Conservation (phyloP, 441 rosid species). For the Metrosideros polymorpha region DNA sequence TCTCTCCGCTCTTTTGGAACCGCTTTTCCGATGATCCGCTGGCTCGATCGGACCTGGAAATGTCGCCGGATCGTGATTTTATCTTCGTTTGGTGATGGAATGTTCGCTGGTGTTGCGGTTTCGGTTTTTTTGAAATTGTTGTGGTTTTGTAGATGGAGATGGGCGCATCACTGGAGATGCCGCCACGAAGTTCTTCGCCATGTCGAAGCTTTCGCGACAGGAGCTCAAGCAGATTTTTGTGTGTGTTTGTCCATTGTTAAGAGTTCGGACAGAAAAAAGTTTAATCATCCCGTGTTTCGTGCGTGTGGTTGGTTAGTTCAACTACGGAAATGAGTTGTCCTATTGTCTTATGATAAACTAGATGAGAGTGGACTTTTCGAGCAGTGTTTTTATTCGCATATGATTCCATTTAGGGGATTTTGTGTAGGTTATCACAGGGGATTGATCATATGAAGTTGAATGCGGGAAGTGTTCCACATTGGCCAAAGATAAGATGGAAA, state of each 20-base stretch:
- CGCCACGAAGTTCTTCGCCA: slow-evolving; percentile 63
- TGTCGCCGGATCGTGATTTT: background rate
- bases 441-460: background rate
- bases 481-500: background rate
- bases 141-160: slow-evolving; percentile 45
- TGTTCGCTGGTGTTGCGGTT: background rate
- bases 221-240: slow-evolving; percentile 67
- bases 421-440: background rate
- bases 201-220: slow-evolving; percentile 72
- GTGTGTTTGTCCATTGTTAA: background rate
- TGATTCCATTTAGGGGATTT: background rate
- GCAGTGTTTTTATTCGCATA: background rate
- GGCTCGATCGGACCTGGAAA: background rate
- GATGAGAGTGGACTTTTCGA: background rate
- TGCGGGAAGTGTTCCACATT: background rate
- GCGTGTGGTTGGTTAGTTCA: background rate
- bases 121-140: background rate
- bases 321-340: background rate
- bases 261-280: background rate
- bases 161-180: slow-evolving; percentile 71
- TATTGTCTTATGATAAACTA: background rate
- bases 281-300: background rate
- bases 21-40: background rate
- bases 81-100: background rate
- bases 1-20: background rate